phyloP scores from a whole-genome alignment of 2,329 filamentous ascomycete species.

The Penicillium sp. region DNA sequence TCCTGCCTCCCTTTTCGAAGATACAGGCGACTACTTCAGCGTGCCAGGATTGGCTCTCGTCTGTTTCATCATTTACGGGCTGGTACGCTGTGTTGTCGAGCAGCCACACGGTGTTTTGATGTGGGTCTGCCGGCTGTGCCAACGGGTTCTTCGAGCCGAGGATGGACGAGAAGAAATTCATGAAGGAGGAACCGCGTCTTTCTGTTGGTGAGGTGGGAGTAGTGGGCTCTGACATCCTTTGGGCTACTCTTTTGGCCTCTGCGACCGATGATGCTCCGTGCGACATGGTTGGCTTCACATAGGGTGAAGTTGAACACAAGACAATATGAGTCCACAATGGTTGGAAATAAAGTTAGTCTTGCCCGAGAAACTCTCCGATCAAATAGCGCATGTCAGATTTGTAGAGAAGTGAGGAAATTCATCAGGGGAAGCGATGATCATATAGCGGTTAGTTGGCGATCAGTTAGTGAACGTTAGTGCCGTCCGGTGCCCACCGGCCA shows the following conservation, averaged over 20 bases:
- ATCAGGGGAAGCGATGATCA: constrained; percentile 24
- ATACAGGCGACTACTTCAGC: constrained; percentile 82
- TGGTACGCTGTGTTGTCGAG: constrained; percentile 86
- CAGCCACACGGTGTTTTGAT: constrained; percentile 79
- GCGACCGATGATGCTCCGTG: constrained; percentile 13
- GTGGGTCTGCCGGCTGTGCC: constrained; percentile 59
- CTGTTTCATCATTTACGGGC: constrained; percentile 32
- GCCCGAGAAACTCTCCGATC: background rate
- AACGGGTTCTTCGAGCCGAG: constrained; percentile 56
- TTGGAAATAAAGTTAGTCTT: background rate
- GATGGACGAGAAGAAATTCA: constrained; percentile 31
- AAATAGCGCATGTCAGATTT: constrained; percentile 5
- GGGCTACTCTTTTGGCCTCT: constrained; percentile 1
- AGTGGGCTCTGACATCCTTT: background rate
- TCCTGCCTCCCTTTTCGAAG: constrained; percentile 71
- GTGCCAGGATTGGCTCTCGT: constrained; percentile 59
- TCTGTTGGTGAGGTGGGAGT: constrained; percentile 7
- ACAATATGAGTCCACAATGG: background rate
- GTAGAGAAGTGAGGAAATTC: constrained; percentile 1
- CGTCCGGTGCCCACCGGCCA: constrained; percentile 2
- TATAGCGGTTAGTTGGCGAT: constrained; percentile 21
- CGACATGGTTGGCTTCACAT: constrained; percentile 13
- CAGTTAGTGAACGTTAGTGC: constrained; percentile 17
- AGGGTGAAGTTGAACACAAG: background rate
- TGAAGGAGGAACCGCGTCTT: constrained; percentile 17